Evolutionary conservation across 2,329 filamentous ascomycete genomes (phyloP).

Genomic region (Claviceps spartinae): DNA sequence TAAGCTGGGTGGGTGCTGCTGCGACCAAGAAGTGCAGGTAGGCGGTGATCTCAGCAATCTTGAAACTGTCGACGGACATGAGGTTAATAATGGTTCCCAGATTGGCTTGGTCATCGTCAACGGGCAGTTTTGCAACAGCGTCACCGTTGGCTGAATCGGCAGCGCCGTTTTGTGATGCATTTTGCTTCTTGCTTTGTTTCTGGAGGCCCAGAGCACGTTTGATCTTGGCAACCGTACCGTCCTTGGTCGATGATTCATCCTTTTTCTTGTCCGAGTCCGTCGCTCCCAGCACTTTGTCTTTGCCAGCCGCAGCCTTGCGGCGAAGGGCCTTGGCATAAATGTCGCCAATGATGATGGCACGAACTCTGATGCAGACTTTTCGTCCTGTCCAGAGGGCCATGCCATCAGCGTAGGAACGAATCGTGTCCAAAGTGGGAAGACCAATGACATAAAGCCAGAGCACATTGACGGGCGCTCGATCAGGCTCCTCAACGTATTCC

Average conservation of each 20-base stretch:
- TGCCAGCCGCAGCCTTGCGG: slow-evolving; percentile 70
- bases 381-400: slow-evolving; percentile 87
- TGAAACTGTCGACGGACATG: slow-evolving; percentile 99
- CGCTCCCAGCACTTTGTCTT: slow-evolving; percentile 58
- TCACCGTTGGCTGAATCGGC: slow-evolving; percentile 20
- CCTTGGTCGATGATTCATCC: slow-evolving; percentile 19
- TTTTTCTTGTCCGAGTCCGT: slow-evolving; percentile 25
- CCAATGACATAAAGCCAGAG: slow-evolving; percentile 93
- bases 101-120: slow-evolving; percentile 63
- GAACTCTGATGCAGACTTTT: slow-evolving; percentile 83
- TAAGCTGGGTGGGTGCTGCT: slow-evolving; percentile 75
- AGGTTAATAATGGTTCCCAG: slow-evolving; percentile 98
- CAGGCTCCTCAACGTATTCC: slow-evolving; percentile 81
- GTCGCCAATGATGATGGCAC: slow-evolving; percentile 91
- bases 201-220: slow-evolving; percentile 48
- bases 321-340: slow-evolving; percentile 93
- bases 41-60: slow-evolving; percentile 85
- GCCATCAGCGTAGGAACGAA: slow-evolving; percentile 71
- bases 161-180: slow-evolving; percentile 18
- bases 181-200: slow-evolving; percentile 38
- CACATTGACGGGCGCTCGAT: slow-evolving; percentile 64
- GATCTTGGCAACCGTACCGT: slow-evolving; percentile 32
- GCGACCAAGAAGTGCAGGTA: slow-evolving; percentile 96
- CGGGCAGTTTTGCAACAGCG: slow-evolving; percentile 21
- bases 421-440: slow-evolving; percentile 67